Percentiles rank a stretch among this genome's conserved stretches.
These are phyloP conservation scores for Yamadazyma diddensiae DNA, from an alignment of 1,139 yeast genomes.

Conservation along the genomic window DNA sequence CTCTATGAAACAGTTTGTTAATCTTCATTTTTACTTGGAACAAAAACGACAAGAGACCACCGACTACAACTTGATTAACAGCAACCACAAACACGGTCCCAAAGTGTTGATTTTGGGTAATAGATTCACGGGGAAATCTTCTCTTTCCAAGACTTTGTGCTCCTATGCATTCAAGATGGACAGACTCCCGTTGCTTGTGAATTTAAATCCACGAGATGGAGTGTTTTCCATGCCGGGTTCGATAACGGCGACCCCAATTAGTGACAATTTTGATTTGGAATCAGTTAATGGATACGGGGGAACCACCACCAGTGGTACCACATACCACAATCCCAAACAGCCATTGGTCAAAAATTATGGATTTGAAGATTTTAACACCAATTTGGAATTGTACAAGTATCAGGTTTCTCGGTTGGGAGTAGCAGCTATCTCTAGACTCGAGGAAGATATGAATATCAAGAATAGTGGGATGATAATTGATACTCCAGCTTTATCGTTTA, in stretches of 20 bases:
- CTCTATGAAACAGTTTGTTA: slow-evolving; percentile 59
- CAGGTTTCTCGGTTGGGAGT: slow-evolving; percentile 57
- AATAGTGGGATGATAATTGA: slow-evolving; percentile 72
- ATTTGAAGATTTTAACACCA: slow-evolving; percentile 55
- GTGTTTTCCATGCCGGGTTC: slow-evolving; percentile 84
- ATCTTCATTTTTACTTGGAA: slow-evolving; percentile 76
- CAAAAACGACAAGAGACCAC: slow-evolving; percentile 44
- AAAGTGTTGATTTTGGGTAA: slow-evolving; percentile 74
- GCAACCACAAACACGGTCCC: slow-evolving; percentile 46
- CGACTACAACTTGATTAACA: slow-evolving; percentile 23
- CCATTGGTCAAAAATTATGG: slow-evolving; percentile 85
- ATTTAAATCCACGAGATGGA: slow-evolving; percentile 78
- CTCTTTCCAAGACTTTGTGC: slow-evolving; percentile 64
- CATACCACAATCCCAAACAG: slow-evolving; percentile 78
- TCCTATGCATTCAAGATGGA: slow-evolving; percentile 77
- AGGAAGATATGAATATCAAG: slow-evolving; percentile 50
- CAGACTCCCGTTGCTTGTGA: slow-evolving; percentile 66
- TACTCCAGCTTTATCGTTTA: slow-evolving; percentile 63
- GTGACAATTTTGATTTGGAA: slow-evolving; percentile 79
- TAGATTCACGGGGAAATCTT: slow-evolving; percentile 71
- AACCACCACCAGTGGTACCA: slow-evolving; percentile 78
- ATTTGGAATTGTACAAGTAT: slow-evolving; percentile 58
- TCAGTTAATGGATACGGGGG: slow-evolving; percentile 75
- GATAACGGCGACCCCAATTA: slow-evolving; percentile 77
- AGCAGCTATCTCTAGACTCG: slow-evolving; percentile 55